Percentiles rank a stretch among this genome's conserved stretches.
These are phyloP conservation scores for Exophiala alcalophila DNA, from an alignment of 2,329 filamentous ascomycete genomes.

Conservation along the genomic window DNA sequence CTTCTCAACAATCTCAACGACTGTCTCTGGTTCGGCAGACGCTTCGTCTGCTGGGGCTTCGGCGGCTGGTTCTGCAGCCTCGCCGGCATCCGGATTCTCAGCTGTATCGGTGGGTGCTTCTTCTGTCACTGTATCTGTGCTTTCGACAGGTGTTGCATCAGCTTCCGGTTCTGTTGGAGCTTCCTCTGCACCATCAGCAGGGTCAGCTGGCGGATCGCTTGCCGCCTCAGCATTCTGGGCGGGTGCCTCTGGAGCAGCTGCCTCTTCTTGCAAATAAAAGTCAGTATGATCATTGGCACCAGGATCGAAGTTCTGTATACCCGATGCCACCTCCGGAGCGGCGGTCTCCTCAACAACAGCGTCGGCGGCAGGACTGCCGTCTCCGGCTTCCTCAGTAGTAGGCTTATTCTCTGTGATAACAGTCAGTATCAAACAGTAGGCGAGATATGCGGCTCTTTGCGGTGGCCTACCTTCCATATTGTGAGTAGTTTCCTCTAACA, in stretches of 20 bases:
- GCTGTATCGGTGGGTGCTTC: not conserved
- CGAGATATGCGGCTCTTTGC: conserved; percentile 32
- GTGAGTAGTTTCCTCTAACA: conserved; percentile 5
- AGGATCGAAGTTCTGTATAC: too few relatives aligned
- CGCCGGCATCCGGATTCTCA: too few relatives aligned
- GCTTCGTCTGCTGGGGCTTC: conserved; percentile 1
- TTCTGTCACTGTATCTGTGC: conserved; percentile 1
- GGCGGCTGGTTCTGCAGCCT: too few relatives aligned
- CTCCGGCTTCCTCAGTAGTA: conserved; percentile 36
- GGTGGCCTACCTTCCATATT: conserved; percentile 24
- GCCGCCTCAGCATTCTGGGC: conserved; percentile 29
- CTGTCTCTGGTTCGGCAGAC: conserved; percentile 18
- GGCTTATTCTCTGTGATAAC: not conserved
- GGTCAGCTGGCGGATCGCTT: conserved; percentile 20
- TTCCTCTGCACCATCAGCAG: conserved; percentile 27
- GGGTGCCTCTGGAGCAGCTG: conserved; percentile 30
- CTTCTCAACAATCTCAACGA: conserved; percentile 25
- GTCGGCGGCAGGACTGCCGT: conserved; percentile 29
- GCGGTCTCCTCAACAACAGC: not conserved
- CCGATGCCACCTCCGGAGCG: conserved; percentile 4
- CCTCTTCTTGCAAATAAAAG: conserved; percentile 1
- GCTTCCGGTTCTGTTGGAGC: conserved; percentile 10
- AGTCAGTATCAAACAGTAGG: too few relatives aligned
- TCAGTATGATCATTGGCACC: too few relatives aligned
- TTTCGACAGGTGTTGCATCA: too few relatives aligned